A percentile compares a stretch with the other conserved stretches of the same genome.
Conservation (phyloP, 2,329 filamentous ascomycete species). For the Pestalotiopsis fici region DNA sequence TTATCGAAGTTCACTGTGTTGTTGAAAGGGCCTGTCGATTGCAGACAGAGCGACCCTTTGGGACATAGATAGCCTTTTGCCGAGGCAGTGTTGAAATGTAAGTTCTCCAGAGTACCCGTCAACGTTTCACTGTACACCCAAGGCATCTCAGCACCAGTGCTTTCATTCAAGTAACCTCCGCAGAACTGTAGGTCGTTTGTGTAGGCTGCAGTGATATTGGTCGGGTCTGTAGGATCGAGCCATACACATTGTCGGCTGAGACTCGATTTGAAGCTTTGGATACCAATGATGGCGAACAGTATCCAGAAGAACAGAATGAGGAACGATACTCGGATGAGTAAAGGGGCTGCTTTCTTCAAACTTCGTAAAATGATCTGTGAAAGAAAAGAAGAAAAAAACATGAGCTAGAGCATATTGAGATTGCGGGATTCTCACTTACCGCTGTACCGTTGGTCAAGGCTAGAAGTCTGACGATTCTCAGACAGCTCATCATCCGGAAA, state of each 20-base stretch:
- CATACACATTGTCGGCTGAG: conserved; percentile 77
- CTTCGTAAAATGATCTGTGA: conserved; percentile 84
- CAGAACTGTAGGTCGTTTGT: conserved; percentile 76
- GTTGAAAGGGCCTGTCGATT: conserved; percentile 77
- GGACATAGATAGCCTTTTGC: conserved; percentile 91
- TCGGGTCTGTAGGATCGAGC: conserved; percentile 64
- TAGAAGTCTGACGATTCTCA: conserved; percentile 89
- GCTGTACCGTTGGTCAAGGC: conserved; percentile 92
- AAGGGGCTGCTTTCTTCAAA: conserved; percentile 90
- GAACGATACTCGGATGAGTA: conserved; percentile 91
- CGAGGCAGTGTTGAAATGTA: conserved; percentile 44
- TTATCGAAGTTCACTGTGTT: conserved; percentile 94
- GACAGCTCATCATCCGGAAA: conserved; percentile 94
- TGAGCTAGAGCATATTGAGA: background rate
- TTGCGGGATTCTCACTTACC: conserved; percentile 47
- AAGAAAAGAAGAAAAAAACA: conserved; percentile 7
- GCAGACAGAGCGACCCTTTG: conserved; percentile 77
- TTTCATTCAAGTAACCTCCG: conserved; percentile 73
- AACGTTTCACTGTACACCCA: conserved; percentile 59
- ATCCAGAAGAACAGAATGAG: conserved; percentile 97
- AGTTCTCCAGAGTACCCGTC: conserved; percentile 46
- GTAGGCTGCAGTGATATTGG: conserved; percentile 56
- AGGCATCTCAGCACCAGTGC: conserved; percentile 57
- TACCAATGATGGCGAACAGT: conserved; percentile 91
- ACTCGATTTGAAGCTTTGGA: conserved; percentile 93